Conservation (phyloP, 2,329 filamentous ascomycete species). For the Lithohypha guttulata region DNA sequence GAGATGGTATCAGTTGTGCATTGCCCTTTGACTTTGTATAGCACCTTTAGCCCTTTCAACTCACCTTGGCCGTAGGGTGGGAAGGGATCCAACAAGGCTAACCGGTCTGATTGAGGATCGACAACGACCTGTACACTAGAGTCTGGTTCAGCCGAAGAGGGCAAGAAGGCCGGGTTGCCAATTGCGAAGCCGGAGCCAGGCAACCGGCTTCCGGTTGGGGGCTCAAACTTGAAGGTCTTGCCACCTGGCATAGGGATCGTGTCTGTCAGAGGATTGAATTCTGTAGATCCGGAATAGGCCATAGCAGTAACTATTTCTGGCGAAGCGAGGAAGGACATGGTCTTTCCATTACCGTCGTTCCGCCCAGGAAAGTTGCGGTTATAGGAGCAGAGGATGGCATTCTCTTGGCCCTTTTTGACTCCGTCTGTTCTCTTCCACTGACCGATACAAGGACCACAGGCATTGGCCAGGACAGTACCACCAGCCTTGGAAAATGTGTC, state of each 20-base stretch:
- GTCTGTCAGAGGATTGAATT: constrained; percentile 93
- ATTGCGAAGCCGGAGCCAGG: constrained; percentile 67
- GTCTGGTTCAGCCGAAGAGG: constrained; percentile 62
- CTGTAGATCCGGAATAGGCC: constrained; percentile 81
- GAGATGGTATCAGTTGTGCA: constrained; percentile 99
- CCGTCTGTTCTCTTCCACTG: constrained; percentile 92
- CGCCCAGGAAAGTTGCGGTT: constrained; percentile 97
- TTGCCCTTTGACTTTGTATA: constrained; percentile 94
- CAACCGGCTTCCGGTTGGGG: constrained; percentile 53
- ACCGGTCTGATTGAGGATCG: constrained; percentile 74
- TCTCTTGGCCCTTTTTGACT: constrained; percentile 70
- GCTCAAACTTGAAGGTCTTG: constrained; percentile 70
- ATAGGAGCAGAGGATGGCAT: constrained; percentile 94
- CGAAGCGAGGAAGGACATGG: constrained; percentile 97
- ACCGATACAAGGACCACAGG: too few relatives aligned
- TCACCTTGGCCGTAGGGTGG: constrained; percentile 67
- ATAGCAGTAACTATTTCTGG: constrained; percentile 95
- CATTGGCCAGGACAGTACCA: constrained; percentile 84
- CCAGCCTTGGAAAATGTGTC: constrained; percentile 77
- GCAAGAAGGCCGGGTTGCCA: constrained; percentile 64
- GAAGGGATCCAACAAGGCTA: constrained; percentile 87
- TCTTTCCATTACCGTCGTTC: constrained; percentile 91
- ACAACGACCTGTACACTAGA: constrained; percentile 62
- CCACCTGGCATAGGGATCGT: constrained; percentile 69
- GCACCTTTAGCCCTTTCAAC: constrained; percentile 65